These are phyloP conservation scores for Ceratobasidium sp. DNA, from an alignment of 1,284 basidiomycete genomes.

Conservation along the genomic window DNA sequence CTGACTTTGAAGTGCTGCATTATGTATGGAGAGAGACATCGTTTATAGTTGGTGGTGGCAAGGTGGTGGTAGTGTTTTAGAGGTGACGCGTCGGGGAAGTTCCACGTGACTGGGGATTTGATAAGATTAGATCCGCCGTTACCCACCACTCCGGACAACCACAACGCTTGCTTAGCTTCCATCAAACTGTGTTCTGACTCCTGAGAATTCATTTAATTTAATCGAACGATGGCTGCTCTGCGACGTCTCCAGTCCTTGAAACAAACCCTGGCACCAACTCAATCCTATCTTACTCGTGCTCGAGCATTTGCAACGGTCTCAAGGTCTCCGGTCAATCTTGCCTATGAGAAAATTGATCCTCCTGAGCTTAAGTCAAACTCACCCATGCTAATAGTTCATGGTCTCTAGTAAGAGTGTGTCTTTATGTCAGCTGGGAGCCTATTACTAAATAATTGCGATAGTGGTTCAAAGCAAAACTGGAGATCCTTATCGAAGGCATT, in stretches of 20 bases:
- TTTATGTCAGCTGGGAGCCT: neutral
- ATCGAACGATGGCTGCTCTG: slow-evolving; percentile 1
- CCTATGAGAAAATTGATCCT: slow-evolving; percentile 37
- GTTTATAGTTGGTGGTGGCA: neutral
- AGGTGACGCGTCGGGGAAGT: slow-evolving; percentile 31
- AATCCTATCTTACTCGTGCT: neutral
- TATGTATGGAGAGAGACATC: slow-evolving; percentile 59
- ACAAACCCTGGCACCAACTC: slow-evolving; percentile 3
- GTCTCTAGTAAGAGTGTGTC: slow-evolving; percentile 65
- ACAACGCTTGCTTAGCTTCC: neutral
- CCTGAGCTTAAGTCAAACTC: slow-evolving; percentile 23
- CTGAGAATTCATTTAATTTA: neutral
- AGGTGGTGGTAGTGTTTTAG: neutral
- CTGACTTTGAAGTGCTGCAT: slow-evolving; percentile 73
- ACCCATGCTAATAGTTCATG: slow-evolving; percentile 72
- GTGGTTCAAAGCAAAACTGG: slow-evolving; percentile 86
- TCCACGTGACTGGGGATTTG: slow-evolving; percentile 11
- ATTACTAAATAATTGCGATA: slow-evolving; percentile 49
- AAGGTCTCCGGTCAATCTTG: neutral
- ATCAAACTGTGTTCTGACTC: neutral
- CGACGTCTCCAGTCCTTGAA: slow-evolving; percentile 12
- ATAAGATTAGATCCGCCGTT: neutral
- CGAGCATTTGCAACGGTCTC: neutral
- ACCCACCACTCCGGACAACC: neutral
- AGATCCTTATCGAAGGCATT: slow-evolving; percentile 74